Evolutionary conservation across 352 stramenopile genomes (phyloP), one percentile per base, ranked within the genome.

Genomic region (Globisporangium splendens): DNA sequence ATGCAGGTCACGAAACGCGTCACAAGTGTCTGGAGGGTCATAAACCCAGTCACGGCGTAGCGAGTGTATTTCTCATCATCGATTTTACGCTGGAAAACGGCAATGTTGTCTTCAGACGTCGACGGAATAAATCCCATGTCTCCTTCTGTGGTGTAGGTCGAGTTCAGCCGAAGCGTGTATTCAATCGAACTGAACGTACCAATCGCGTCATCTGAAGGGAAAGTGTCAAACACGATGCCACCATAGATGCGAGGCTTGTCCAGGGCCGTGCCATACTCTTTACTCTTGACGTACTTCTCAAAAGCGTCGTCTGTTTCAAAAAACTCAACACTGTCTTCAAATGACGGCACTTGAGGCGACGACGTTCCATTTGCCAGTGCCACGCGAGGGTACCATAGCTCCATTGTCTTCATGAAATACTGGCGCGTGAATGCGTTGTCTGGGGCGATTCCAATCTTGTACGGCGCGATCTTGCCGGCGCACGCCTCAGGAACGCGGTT

Each of bases 131-230:
- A 31, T 31, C 24, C 24, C 24, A 31, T 31, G 24, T 31, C 24
- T 31, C 24, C 24, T 31, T 2, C 5, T 31, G 24, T 5, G 5
- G 2, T 8, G 83, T 66, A 28, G 35, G 24, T 39, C 13, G 81
- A 74, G 55, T 89, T 91, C 61, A 91, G 69, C 6, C 81, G 77
- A 18, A 91, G 48, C 8, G 78, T 81, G 63, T 87, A 89, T 44
- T 89, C 77, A 54, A 89, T 76, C 0, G 70, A 76, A 6, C 59
- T 44, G 44, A 68, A 79, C 20, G 53, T 66, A 3, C 81, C 81
- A n/a, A 91, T 81, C 2, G 62, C 43, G 2, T 50, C 24, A 2
- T 69, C 72, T 17, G 47, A 33, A 20, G 81, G 81, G 24, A 69
- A 75, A 3, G 68, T 50, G 41, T 90, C 68, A 38, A 90, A 92